A percentile compares a stretch with the other conserved stretches of the same genome.
These are phyloP conservation scores for Clonostachys rosea DNA, from an alignment of 2,329 filamentous ascomycete genomes.

Conservation along the genomic window DNA sequence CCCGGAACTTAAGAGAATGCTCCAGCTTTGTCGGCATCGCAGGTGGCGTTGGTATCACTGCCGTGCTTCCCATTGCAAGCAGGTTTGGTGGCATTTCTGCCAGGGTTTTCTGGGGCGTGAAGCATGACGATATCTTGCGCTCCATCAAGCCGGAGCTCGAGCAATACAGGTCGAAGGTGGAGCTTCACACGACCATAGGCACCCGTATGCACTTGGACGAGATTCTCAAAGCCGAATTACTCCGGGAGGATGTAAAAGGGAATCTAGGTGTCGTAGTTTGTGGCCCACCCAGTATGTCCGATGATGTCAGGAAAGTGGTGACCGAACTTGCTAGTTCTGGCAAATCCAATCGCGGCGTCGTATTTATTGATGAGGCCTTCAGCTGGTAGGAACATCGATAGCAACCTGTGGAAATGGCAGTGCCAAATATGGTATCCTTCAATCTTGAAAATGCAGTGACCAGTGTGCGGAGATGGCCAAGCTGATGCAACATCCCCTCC, in stretches of 20 bases:
- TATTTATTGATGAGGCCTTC: constrained; percentile 5
- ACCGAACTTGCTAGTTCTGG: constrained; percentile 2
- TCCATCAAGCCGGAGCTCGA: constrained; percentile 4
- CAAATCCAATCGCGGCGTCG: constrained; percentile 1
- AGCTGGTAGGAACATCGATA: constrained; percentile 1
- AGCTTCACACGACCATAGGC: constrained; percentile 1
- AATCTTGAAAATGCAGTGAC: too few relatives aligned
- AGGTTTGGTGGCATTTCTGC: constrained; percentile 3
- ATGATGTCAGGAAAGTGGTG: constrained; percentile 7
- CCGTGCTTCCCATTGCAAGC: constrained; percentile 4
- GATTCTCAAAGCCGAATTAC: constrained; percentile 2
- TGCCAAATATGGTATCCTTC: too few relatives aligned
- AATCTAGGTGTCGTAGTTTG: constrained; percentile 7
- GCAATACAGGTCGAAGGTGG: constrained; percentile 1
- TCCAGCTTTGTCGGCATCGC: constrained; percentile 7
- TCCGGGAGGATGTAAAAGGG: neutral
- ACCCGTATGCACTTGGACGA: constrained; percentile 1
- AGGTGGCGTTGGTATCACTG: constrained; percentile 9
- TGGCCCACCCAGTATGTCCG: constrained; percentile 9
- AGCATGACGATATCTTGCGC: constrained; percentile 4
- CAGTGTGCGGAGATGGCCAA: too few relatives aligned
- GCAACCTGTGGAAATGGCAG: too few relatives aligned
- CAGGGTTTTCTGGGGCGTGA: constrained; percentile 10
- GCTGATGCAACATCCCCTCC: too few relatives aligned
- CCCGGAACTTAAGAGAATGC: constrained; percentile 8